Conservation (phyloP, 2,329 filamentous ascomycete species). For the Macroventuria anomochaeta region DNA sequence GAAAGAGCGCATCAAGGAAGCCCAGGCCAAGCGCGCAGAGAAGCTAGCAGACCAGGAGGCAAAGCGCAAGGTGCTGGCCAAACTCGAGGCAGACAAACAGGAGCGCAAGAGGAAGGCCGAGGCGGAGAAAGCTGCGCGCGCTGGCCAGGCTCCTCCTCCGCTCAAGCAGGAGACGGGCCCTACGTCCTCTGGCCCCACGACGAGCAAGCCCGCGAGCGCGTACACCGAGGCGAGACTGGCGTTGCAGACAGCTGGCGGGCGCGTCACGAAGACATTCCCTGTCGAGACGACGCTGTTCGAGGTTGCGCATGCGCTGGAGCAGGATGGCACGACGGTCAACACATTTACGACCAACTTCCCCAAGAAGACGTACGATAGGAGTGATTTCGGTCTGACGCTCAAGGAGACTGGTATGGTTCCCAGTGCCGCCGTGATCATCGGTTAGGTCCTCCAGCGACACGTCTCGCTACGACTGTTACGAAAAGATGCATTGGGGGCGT, state of each 20-base stretch:
- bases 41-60: constrained; percentile 85
- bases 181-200: constrained; percentile 56
- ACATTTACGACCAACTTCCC: constrained; percentile 90
- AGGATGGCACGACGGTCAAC: constrained; percentile 72
- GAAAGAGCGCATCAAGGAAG: constrained; percentile 92
- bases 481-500: constrained; percentile 26
- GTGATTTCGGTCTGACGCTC: constrained; percentile 85
- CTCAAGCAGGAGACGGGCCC: constrained; percentile 56
- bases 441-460: constrained; percentile 34
- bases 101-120: constrained; percentile 86
- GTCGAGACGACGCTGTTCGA: constrained; percentile 94
- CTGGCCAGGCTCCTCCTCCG: constrained; percentile 67
- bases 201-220: constrained; percentile 69
- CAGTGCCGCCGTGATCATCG: constrained; percentile 84
- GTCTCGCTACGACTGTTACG: constrained; percentile 2
- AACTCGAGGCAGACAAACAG: constrained; percentile 94
- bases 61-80: constrained; percentile 87
- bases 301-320: constrained; percentile 77
- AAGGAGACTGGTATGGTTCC: constrained; percentile 92
- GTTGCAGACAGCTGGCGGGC: constrained; percentile 77
- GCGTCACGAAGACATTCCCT: constrained; percentile 84
- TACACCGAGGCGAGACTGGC: constrained; percentile 83
- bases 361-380: constrained; percentile 73
- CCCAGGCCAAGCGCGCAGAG: constrained; percentile 83
- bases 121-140: constrained; percentile 81